Evolutionary conservation across 2,329 filamentous ascomycete genomes (phyloP).

Genomic region (Curvularia sp.): DNA sequence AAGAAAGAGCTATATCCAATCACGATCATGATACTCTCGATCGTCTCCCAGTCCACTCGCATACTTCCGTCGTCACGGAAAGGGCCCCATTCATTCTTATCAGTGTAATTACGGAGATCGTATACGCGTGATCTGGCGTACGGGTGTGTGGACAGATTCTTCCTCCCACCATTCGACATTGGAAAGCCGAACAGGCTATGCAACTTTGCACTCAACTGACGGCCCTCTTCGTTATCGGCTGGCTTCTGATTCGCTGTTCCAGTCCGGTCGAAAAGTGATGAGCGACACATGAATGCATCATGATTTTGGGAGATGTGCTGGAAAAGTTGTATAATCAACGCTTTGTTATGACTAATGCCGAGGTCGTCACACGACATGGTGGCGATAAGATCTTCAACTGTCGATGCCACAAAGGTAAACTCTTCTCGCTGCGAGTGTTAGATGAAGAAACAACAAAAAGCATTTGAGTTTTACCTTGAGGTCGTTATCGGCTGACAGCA

Average conservation of each 20-base stretch:
- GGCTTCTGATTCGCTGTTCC: slow-evolving; percentile 53
- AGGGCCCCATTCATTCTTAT: slow-evolving; percentile 71
- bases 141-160: slow-evolving; percentile 58
- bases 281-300: slow-evolving; percentile 68
- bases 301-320: slow-evolving; percentile 58
- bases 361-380: slow-evolving; percentile 50
- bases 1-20: slow-evolving; percentile 64
- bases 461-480: slow-evolving; percentile 47
- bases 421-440: slow-evolving; percentile 34
- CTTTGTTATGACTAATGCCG: slow-evolving; percentile 57
- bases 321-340: slow-evolving; percentile 52
- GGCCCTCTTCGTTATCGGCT: slow-evolving; percentile 53
- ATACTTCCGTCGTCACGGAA: slow-evolving; percentile 69
- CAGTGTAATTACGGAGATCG: slow-evolving; percentile 73
- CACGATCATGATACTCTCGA: slow-evolving; percentile 76
- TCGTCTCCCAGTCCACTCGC: slow-evolving; percentile 78
- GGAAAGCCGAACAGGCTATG: slow-evolving; percentile 74
- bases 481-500: slow-evolving; percentile 52
- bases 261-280: slow-evolving; percentile 63
- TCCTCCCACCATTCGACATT: slow-evolving; percentile 49
- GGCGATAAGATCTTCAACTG: slow-evolving; percentile 50
- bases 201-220: slow-evolving; percentile 73
- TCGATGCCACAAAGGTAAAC: slow-evolving; percentile 49
- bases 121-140: slow-evolving; percentile 75
- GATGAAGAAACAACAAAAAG: neutral